Evolutionary conservation across 2,329 filamentous ascomycete species (phyloP).

Genomic region (Pyricularia grisea): DNA sequence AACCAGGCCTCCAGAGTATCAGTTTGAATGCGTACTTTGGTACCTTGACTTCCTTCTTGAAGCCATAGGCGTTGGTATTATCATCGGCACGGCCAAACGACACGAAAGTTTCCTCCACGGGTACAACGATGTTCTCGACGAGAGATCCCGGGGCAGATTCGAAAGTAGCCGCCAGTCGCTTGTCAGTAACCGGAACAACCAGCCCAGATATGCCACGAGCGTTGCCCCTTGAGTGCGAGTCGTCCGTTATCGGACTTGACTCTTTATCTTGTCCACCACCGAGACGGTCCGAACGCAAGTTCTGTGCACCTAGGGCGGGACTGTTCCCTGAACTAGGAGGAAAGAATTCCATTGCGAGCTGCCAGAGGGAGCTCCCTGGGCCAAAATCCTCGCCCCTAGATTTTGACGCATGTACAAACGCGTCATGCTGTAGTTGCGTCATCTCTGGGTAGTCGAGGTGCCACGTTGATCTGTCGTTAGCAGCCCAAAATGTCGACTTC

Average conservation of each 20-base stretch:
- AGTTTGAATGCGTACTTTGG: constrained; percentile 77
- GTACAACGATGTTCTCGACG: constrained; percentile 51
- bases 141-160: constrained; percentile 57
- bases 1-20: constrained; percentile 61
- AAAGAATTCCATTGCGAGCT: constrained; percentile 49
- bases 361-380: constrained; percentile 38
- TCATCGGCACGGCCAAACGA: constrained; percentile 67
- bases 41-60: constrained; percentile 57
- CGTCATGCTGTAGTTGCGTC: constrained; percentile 48
- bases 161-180: constrained; percentile 42
- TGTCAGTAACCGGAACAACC: constrained; percentile 1
- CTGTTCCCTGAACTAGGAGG: constrained; percentile 24
- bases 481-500: constrained; percentile 49
- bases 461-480: constrained; percentile 43
- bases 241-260: background rate
- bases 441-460: constrained; percentile 56
- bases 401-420: constrained; percentile 42
- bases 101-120: constrained; percentile 56
- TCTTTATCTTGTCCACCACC: background rate
- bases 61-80: constrained; percentile 60
- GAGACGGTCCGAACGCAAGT: background rate
- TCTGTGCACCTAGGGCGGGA: background rate
- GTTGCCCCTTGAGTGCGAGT: background rate
- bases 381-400: constrained; percentile 42
- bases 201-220: background rate